phyloP scores from a whole-genome alignment of 371 early-diverging fungal species.

The Sporodiniella umbellata region DNA sequence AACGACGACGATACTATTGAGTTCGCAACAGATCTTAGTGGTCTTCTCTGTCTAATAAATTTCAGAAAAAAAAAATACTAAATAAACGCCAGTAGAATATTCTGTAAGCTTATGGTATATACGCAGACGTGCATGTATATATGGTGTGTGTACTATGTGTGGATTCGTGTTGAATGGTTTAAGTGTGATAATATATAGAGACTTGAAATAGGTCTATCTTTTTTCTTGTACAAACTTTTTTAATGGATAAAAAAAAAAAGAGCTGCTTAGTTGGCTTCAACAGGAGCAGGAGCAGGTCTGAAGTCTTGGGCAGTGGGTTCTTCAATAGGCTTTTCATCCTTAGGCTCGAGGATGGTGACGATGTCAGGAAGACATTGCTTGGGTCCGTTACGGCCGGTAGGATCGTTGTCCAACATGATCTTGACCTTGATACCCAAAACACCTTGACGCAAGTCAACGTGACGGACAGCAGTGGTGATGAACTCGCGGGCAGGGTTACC shows the following conservation, averaged over 20 bases:
- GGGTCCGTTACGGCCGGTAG: conserved; percentile 94
- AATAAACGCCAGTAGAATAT: too few relatives aligned
- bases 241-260: too few relatives aligned
- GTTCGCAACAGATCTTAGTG: conserved; percentile 18
- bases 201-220: neutral
- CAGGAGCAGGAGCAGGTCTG: conserved; percentile 50
- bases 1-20: conserved; percentile 15
- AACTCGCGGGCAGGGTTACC: conserved; percentile 97
- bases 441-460: conserved; percentile 98
- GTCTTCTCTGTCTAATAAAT: conserved; percentile 14
- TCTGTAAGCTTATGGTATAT: too few relatives aligned
- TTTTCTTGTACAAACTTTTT: too few relatives aligned
- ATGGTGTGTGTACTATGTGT: too few relatives aligned
- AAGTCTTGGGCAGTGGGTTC: conserved; percentile 75
- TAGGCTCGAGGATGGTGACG: conserved; percentile 93
- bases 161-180: too few relatives aligned
- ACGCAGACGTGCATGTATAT: too few relatives aligned
- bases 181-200: neutral
- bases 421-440: conserved; percentile 99
- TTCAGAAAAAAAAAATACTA: conserved; percentile 4
- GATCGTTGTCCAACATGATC: conserved; percentile 98
- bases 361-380: conserved; percentile 95
- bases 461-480: conserved; percentile 96
- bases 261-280: conserved; percentile 22
- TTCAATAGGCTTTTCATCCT: conserved; percentile 75